phyloP scores from a whole-genome alignment of 306 rosid species.

The Sesbania bispinosa region DNA sequence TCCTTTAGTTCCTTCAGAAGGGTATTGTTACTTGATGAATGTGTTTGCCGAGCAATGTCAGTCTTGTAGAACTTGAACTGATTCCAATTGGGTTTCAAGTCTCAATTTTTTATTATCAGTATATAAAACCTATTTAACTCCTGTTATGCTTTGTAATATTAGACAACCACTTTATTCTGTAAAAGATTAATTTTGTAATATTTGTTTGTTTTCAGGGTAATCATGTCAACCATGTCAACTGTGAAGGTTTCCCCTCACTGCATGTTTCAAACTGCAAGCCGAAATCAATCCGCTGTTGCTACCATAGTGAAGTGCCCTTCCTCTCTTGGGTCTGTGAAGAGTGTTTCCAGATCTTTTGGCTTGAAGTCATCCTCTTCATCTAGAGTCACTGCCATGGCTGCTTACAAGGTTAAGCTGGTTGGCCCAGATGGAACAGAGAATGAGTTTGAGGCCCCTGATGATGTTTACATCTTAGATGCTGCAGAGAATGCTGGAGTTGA shows the following conservation, averaged over 20 bases:
- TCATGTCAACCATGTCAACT: constrained; percentile 58
- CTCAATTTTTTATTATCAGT: not conserved
- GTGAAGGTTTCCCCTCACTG: constrained; percentile 41
- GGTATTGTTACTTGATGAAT: not conserved
- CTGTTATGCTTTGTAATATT: not conserved
- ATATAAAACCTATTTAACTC: not conserved
- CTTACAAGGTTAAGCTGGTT: constrained; percentile 67
- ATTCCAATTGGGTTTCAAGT: not conserved
- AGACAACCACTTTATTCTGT: not conserved
- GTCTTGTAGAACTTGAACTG: not conserved
- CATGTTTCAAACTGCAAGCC: constrained; percentile 33
- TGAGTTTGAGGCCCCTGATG: constrained; percentile 74
- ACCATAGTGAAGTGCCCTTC: constrained; percentile 42
- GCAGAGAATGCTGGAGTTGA: constrained; percentile 79
- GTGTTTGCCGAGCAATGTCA: not conserved
- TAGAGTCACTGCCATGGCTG: constrained; percentile 58
- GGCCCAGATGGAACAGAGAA: constrained; percentile 60
- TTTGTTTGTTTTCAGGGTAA: constrained; percentile 41
- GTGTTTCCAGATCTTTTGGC: constrained; percentile 47
- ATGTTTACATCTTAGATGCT: constrained; percentile 65
- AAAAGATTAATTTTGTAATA: constrained; percentile 2
- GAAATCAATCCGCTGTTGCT: constrained; percentile 23
- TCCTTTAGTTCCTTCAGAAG: not conserved
- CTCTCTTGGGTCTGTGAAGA: constrained; percentile 48
- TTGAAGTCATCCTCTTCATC: constrained; percentile 51